A percentile compares a stretch with the other conserved stretches of the same genome.
These are phyloP conservation scores for Pichia phayaonensis DNA, from an alignment of 805 yeast species.

Conservation along the genomic window DNA sequence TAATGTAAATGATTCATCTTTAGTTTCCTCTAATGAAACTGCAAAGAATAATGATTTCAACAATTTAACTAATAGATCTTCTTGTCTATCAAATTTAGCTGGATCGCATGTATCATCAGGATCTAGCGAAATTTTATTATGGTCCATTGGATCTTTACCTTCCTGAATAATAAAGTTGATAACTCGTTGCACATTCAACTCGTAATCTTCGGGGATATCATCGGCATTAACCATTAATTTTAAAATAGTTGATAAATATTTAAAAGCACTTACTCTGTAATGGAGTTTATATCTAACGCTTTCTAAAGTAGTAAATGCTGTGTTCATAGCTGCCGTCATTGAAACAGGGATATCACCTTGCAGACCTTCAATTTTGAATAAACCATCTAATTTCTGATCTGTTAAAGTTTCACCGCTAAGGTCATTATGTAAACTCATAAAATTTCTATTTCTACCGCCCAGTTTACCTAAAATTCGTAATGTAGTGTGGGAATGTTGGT, in stretches of 20 bases:
- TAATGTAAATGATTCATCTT: constrained; percentile 56
- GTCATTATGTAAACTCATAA: constrained; percentile 68
- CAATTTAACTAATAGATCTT: constrained; percentile 55
- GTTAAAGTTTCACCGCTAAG: constrained; percentile 43
- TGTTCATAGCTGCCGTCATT: constrained; percentile 72
- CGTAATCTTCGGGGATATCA: constrained; percentile 39
- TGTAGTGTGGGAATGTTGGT: constrained; percentile 92
- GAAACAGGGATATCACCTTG: constrained; percentile 57
- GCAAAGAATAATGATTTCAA: constrained; percentile 70
- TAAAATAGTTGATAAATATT: constrained; percentile 58
- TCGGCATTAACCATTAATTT: constrained; percentile 58
- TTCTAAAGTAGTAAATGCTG: constrained; percentile 70
- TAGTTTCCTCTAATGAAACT: constrained; percentile 63
- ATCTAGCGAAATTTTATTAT: constrained; percentile 20
- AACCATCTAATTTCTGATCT: constrained; percentile 63
- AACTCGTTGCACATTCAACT: constrained; percentile 40
- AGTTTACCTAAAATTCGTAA: constrained; percentile 87
- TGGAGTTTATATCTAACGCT: constrained; percentile 56
- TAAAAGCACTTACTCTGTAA: constrained; percentile 72
- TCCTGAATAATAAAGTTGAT: constrained; percentile 35
- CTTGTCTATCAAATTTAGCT: constrained; percentile 48
- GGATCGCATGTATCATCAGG: constrained; percentile 40
- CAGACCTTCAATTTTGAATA: constrained; percentile 66
- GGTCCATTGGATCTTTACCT: constrained; percentile 20
- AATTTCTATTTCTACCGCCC: constrained; percentile 91